These are phyloP conservation scores for Colletotrichum sp. DNA, from an alignment of 2,329 filamentous ascomycete genomes.

Conservation along the genomic window DNA sequence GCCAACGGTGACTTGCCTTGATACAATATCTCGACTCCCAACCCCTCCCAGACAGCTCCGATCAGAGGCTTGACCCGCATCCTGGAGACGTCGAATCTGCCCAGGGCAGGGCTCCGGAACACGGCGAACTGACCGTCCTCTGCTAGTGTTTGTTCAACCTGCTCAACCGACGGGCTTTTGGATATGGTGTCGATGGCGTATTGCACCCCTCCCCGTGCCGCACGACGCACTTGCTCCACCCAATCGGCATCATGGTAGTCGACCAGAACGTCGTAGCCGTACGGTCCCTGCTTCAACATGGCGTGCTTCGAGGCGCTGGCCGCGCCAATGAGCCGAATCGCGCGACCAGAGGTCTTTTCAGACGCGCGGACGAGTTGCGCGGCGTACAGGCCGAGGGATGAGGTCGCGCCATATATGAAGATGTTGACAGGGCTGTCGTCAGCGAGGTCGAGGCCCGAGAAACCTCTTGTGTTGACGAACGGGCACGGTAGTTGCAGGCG, in stretches of 20 bases:
- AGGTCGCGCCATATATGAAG: slow-evolving; percentile 37
- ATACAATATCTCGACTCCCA: slow-evolving; percentile 44
- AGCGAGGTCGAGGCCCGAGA: not conserved
- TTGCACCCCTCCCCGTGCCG: slow-evolving; percentile 33
- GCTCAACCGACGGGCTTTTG: slow-evolving; percentile 38
- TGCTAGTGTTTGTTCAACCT: slow-evolving; percentile 29
- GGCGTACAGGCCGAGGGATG: slow-evolving; percentile 35
- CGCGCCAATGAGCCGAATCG: slow-evolving; percentile 30
- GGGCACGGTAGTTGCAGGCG: slow-evolving; percentile 39
- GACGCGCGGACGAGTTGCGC: slow-evolving; percentile 30
- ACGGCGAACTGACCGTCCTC: slow-evolving; percentile 28
- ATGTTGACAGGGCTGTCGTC: slow-evolving; percentile 11
- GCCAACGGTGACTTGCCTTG: slow-evolving; percentile 22
- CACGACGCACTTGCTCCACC: slow-evolving; percentile 30
- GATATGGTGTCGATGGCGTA: slow-evolving; percentile 45
- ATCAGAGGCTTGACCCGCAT: slow-evolving; percentile 38
- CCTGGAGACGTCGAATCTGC: slow-evolving; percentile 24
- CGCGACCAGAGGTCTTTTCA: not conserved
- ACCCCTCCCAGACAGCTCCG: slow-evolving; percentile 46
- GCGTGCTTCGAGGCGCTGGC: slow-evolving; percentile 29
- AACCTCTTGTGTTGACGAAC: slow-evolving; percentile 23
- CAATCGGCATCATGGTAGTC: slow-evolving; percentile 41
- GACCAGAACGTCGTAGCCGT: slow-evolving; percentile 40
- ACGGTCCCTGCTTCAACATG: slow-evolving; percentile 34
- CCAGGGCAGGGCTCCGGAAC: slow-evolving; percentile 26